These are phyloP conservation scores for Puccinia triticina DNA, from an alignment of 1,284 basidiomycete genomes.

Conservation along the genomic window DNA sequence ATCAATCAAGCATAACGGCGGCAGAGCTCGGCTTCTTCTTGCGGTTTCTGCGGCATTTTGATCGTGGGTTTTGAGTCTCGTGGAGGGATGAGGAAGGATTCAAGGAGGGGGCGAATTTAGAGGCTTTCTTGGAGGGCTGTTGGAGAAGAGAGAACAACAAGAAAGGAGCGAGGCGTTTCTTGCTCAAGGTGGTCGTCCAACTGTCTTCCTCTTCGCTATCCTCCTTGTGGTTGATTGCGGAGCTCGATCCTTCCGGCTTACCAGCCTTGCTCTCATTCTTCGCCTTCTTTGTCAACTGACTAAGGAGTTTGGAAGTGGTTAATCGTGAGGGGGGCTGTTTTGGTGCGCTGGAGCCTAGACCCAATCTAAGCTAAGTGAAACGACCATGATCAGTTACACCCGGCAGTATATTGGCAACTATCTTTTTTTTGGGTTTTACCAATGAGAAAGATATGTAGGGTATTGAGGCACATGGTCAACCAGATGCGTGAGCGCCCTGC, in stretches of 20 bases:
- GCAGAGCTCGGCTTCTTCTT: no score
- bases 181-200: neutral
- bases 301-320: neutral
- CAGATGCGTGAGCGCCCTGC: no score
- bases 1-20: no score
- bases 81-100: neutral
- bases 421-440: neutral
- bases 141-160: constrained; percentile 8
- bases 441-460: neutral
- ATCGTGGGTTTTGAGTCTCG: neutral
- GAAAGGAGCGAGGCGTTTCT: neutral
- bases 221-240: neutral
- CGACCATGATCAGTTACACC: neutral
- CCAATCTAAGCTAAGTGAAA: constrained; percentile 20
- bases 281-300: neutral
- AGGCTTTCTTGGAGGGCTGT: neutral
- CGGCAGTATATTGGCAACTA: neutral
- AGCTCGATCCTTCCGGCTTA: neutral
- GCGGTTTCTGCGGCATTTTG: no score
- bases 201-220: constrained; percentile 10
- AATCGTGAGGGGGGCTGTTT: neutral
- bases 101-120: neutral
- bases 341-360: neutral
- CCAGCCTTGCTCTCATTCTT: neutral
- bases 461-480: neutral